These are phyloP conservation scores for Pilobolus umbonatus DNA, from an alignment of 192 early-diverging fungal species.

Conservation along the genomic window DNA sequence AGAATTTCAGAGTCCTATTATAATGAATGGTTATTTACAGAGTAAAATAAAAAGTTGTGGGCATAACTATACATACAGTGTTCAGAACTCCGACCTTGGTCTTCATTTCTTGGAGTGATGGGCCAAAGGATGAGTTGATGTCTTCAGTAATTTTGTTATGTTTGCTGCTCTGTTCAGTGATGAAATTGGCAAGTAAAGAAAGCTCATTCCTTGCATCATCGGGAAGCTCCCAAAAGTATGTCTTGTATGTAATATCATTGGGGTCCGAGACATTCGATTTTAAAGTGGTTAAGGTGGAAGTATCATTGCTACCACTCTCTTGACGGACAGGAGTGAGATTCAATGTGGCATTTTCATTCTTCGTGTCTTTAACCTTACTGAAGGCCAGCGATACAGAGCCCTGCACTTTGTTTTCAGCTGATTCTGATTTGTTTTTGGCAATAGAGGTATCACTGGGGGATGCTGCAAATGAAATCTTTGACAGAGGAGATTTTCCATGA, in stretches of 20 bases:
- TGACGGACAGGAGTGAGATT: background rate
- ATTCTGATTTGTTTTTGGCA: background rate
- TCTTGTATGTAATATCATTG: slow-evolving; percentile 1
- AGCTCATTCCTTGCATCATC: slow-evolving; percentile 1
- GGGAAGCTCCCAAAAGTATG: background rate
- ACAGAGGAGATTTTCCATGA: too few relatives aligned
- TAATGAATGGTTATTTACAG: background rate
- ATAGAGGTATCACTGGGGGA: background rate
- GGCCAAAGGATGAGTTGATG: background rate
- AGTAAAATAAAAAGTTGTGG: background rate
- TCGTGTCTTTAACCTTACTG: background rate
- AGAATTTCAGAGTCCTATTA: slow-evolving; percentile 1
- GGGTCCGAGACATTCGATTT: slow-evolving; percentile 3
- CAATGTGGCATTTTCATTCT: background rate
- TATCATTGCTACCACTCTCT: background rate
- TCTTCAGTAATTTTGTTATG: background rate
- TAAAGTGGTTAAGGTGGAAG: background rate
- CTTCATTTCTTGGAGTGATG: background rate
- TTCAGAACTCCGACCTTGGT: background rate
- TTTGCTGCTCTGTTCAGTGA: background rate
- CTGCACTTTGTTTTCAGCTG: background rate
- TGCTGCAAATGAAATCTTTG: too few relatives aligned
- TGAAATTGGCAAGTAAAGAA: background rate
- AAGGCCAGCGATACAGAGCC: background rate
- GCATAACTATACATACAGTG: slow-evolving; percentile 3